A percentile compares a stretch with the other conserved stretches of the same genome.
Evolutionary conservation across 2,329 filamentous ascomycete genomes (phyloP).

Genomic region (Anthostomella pinea): DNA sequence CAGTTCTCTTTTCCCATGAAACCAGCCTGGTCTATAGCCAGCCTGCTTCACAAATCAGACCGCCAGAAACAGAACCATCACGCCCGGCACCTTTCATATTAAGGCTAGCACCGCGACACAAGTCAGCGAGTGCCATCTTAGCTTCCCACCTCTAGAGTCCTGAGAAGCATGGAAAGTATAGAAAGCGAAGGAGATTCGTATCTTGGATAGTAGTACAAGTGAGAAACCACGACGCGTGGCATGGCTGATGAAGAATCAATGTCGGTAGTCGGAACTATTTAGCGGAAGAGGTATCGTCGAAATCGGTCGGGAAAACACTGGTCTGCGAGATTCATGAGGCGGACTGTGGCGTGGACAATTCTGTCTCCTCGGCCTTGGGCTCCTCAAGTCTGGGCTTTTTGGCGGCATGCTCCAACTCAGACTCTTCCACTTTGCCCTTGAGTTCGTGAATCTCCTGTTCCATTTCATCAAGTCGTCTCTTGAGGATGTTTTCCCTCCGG

Average conservation of each 20-base stretch:
- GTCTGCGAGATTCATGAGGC: slow-evolving; percentile 14
- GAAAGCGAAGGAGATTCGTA: slow-evolving; percentile 20
- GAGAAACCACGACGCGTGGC: slow-evolving; percentile 10
- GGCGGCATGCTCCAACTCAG: slow-evolving; percentile 24
- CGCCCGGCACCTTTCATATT: slow-evolving; percentile 23
- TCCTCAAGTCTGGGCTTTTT: slow-evolving; percentile 28
- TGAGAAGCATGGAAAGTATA: slow-evolving; percentile 13
- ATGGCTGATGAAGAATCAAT: neutral
- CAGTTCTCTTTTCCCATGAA: slow-evolving; percentile 10
- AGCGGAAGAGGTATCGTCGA: slow-evolving; percentile 11
- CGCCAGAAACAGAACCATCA: too few relatives aligned
- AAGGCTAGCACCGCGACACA: slow-evolving; percentile 15
- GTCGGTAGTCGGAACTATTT: neutral
- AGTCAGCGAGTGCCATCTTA: slow-evolving; percentile 11
- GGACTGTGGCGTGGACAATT: slow-evolving; percentile 22
- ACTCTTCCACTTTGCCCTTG: slow-evolving; percentile 25
- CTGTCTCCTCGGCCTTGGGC: slow-evolving; percentile 15
- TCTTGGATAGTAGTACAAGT: slow-evolving; percentile 25
- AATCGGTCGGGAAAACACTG: slow-evolving; percentile 1
- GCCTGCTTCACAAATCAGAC: too few relatives aligned
- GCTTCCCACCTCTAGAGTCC: slow-evolving; percentile 14
- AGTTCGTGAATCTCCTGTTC: slow-evolving; percentile 52
- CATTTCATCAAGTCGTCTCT: slow-evolving; percentile 76
- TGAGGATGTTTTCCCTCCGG: slow-evolving; percentile 75
- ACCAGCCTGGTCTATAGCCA: too few relatives aligned